Evolutionary conservation across 306 rosid species (phyloP).

Genomic region (Calophaca sinica): DNA sequence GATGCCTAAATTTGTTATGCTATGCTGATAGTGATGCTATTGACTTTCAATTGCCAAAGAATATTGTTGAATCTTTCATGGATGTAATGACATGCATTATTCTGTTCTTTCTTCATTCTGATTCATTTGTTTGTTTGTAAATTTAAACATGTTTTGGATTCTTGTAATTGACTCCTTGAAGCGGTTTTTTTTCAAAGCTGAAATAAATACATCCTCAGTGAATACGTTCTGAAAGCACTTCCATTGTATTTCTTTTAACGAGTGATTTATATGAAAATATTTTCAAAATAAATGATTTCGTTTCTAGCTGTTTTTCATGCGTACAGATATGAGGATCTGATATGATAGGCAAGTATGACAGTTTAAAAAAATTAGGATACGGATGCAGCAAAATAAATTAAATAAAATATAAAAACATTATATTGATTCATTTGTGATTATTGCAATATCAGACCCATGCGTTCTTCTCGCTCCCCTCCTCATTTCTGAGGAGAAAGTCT

Average conservation of each 20-base stretch:
- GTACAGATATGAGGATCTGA: not conserved
- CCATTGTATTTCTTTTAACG: not conserved
- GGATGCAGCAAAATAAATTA: not conserved
- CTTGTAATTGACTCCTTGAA: not conserved
- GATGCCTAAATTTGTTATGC: conserved; percentile 27
- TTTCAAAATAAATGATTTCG: not conserved
- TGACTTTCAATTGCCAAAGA: not conserved
- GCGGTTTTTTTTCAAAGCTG: not conserved
- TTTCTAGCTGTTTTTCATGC: not conserved
- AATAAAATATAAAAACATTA: not conserved
- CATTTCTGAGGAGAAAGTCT: too few relatives aligned
- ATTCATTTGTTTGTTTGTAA: not conserved
- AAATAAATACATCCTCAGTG: not conserved
- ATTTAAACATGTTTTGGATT: not conserved
- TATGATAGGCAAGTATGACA: not conserved
- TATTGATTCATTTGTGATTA: too few relatives aligned
- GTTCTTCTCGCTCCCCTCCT: too few relatives aligned
- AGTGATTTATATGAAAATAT: not conserved
- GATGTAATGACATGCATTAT: not conserved
- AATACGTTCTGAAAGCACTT: not conserved
- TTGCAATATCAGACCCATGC: too few relatives aligned
- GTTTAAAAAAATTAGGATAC: not conserved
- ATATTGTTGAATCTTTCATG: not conserved
- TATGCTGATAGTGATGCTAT: not conserved
- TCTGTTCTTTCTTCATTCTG: not conserved